Evolutionary conservation across 768 basidiomycete species (phyloP).

Genomic region (Russula sp.): DNA sequence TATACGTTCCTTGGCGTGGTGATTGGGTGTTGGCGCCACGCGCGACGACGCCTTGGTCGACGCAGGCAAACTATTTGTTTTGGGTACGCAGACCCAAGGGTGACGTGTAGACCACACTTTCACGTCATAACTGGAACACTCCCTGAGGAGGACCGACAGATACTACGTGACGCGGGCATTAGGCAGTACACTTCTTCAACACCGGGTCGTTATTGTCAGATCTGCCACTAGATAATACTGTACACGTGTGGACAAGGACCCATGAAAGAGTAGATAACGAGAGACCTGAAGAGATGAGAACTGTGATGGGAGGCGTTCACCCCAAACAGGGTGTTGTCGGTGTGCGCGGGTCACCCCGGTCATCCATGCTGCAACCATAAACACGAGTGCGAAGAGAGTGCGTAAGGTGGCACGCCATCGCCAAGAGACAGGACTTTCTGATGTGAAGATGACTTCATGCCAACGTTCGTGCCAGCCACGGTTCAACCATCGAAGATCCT

Average conservation of each 20-base stretch:
- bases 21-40: slow-evolving; percentile 67
- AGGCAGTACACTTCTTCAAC: neutral
- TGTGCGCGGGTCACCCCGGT: slow-evolving; percentile 69
- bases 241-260: slow-evolving; percentile 10
- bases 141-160: too few species aligned
- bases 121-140: neutral
- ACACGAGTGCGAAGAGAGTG: slow-evolving; percentile 33
- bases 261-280: neutral
- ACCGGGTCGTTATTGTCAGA: neutral
- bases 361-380: slow-evolving; percentile 53
- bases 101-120: neutral
- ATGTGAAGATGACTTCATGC: slow-evolving; percentile 68
- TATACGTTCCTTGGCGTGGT: slow-evolving; percentile 69
- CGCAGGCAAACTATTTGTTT: slow-evolving; percentile 74
- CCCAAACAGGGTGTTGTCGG: slow-evolving; percentile 71
- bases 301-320: slow-evolving; percentile 70
- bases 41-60: slow-evolving; percentile 38
- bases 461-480: slow-evolving; percentile 73
- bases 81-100: slow-evolving; percentile 70
- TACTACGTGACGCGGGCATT: neutral
- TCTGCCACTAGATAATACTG: neutral
- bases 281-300: neutral
- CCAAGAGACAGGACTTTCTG: slow-evolving; percentile 64
- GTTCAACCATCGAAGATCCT: slow-evolving; percentile 67
- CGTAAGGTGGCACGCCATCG: slow-evolving; percentile 65